These are phyloP conservation scores for Stramenopiles sp. DNA, from an alignment of 352 stramenopile species.

Conservation along the genomic window DNA sequence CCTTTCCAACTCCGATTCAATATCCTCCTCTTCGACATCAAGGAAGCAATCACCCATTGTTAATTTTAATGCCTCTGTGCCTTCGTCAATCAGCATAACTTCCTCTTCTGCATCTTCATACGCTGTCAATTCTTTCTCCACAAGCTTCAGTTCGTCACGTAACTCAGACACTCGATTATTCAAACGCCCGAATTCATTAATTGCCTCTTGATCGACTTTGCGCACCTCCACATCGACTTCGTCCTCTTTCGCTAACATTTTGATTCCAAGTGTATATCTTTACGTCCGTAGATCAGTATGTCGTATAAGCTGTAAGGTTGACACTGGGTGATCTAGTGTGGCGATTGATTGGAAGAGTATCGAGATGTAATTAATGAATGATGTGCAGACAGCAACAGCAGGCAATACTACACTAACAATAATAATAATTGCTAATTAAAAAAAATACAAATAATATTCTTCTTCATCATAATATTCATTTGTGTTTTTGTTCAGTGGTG, in stretches of 20 bases:
- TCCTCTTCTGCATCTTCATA: conserved; percentile 84
- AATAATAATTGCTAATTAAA: too few relatives aligned
- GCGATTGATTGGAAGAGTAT: too few relatives aligned
- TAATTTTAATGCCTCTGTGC: conserved; percentile 42
- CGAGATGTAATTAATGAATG: too few relatives aligned
- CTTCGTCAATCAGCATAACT: conserved; percentile 82
- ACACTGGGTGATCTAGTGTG: too few relatives aligned
- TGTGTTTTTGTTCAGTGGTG: too few relatives aligned
- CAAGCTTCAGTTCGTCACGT: conserved; percentile 54
- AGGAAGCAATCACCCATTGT: conserved; percentile 87
- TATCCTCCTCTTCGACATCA: conserved; percentile 70
- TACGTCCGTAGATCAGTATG: too few relatives aligned
- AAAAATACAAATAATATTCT: too few relatives aligned
- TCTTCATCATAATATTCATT: too few relatives aligned
- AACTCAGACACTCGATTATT: conserved; percentile 80
- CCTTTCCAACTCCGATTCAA: conserved; percentile 37
- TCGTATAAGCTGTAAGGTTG: too few relatives aligned
- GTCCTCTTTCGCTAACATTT: not conserved
- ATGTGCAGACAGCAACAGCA: too few relatives aligned
- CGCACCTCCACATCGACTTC: conserved; percentile 59
- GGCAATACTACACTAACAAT: too few relatives aligned
- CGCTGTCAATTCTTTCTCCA: conserved; percentile 39
- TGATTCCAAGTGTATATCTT: too few relatives aligned
- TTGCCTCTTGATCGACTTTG: conserved; percentile 82
- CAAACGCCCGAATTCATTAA: conserved; percentile 91